Evolutionary conservation across 106 monocot species (phyloP).

Genomic region (Apostasia shenzhenica): DNA sequence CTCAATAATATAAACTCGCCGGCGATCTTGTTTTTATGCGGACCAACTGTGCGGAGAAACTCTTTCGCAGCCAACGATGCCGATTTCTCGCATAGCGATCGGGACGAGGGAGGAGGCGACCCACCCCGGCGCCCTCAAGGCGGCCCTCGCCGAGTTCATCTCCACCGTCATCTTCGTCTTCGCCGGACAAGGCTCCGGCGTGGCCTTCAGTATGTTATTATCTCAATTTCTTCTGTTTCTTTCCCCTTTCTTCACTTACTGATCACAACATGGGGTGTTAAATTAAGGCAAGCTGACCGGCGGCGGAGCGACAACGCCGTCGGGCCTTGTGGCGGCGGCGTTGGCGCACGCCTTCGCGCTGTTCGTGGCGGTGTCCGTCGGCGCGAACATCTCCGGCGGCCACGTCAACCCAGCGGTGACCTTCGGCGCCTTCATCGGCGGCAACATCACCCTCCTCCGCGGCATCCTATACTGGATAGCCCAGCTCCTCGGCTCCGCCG

Average conservation of each 20-base stretch:
- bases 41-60: neutral
- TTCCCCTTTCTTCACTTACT: too few relatives aligned
- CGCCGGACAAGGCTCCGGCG: slow-evolving; percentile 39
- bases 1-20: neutral
- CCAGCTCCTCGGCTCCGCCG: slow-evolving; percentile 31
- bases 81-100: slow-evolving; percentile 27
- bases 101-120: slow-evolving; percentile 15
- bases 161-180: slow-evolving; percentile 42
- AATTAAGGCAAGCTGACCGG: slow-evolving; percentile 26
- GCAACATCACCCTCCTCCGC: slow-evolving; percentile 34
- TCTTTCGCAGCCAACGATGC: slow-evolving; percentile 9
- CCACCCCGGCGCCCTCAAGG: slow-evolving; percentile 24
- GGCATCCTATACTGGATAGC: slow-evolving; percentile 33
- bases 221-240: too few relatives aligned
- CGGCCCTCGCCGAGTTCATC: slow-evolving; percentile 40
- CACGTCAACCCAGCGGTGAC: slow-evolving; percentile 49
- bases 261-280: too few relatives aligned
- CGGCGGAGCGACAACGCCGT: slow-evolving; percentile 19
- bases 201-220: slow-evolving; percentile 26
- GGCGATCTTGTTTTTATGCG: too few relatives aligned
- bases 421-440: slow-evolving; percentile 42
- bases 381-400: slow-evolving; percentile 43
- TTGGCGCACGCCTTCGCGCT: slow-evolving; percentile 33
- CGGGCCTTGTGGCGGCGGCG: slow-evolving; percentile 22
- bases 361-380: slow-evolving; percentile 32